Conservation (phyloP, 192 early-diverging fungal genomes). For the Coemansia sp. region DNA sequence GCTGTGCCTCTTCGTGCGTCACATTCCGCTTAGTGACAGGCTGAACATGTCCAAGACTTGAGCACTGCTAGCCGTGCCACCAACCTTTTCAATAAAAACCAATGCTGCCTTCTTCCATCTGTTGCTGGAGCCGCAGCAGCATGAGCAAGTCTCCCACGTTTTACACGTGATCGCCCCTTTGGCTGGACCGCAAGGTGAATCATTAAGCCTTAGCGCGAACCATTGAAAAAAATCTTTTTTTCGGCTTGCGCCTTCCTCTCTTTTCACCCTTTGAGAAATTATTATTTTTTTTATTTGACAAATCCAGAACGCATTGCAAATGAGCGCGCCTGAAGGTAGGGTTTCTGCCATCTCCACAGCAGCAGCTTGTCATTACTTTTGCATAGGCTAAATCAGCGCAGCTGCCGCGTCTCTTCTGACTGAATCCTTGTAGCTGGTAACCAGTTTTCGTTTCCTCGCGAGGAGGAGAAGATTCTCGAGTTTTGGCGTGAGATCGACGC, state of each 20-base stretch:
- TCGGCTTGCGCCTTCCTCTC: too few relatives aligned
- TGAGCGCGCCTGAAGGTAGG: constrained; percentile 21
- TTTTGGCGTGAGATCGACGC: constrained; percentile 99
- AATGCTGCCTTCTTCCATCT: too few relatives aligned
- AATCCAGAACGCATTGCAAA: background rate
- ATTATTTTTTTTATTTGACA: background rate
- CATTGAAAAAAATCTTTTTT: background rate
- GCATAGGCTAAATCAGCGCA: background rate
- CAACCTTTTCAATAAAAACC: too few relatives aligned
- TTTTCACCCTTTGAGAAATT: background rate
- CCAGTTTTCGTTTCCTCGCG: constrained; percentile 86
- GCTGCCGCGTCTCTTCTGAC: background rate
- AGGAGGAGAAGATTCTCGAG: constrained; percentile 91
- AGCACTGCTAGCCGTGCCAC: background rate
- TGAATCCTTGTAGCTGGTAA: constrained; percentile 14
- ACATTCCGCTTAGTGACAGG: constrained; percentile 9
- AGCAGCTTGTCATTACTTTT: background rate
- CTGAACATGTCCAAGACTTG: background rate
- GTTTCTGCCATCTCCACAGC: background rate
- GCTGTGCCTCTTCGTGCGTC: constrained; percentile 15
- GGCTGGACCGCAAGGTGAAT: constrained; percentile 3
- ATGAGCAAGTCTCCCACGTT: background rate
- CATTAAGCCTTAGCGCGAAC: constrained; percentile 2
- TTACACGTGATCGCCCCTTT: constrained; percentile 1
- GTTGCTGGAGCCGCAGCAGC: background rate